Evolutionary conservation across 2,329 filamentous ascomycete species (phyloP).

Genomic region (Botryotinia globosa): DNA sequence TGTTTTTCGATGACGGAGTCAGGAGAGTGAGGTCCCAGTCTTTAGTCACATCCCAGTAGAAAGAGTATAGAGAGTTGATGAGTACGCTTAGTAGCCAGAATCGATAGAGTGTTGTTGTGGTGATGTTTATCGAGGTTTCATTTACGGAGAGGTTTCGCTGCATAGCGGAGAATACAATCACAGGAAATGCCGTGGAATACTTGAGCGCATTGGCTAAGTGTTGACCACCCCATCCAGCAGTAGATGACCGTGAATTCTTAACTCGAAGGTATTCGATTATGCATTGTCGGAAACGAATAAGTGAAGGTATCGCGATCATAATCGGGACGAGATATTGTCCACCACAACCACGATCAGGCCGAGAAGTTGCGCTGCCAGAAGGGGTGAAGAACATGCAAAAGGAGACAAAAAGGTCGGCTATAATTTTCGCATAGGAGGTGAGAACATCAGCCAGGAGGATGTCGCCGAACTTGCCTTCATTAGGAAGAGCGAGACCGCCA

Average conservation of each 20-base stretch:
- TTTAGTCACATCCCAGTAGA: conserved; percentile 96
- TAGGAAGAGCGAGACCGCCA: conserved; percentile 80
- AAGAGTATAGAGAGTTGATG: conserved; percentile 88
- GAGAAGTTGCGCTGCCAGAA: conserved; percentile 70
- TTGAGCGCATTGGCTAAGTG: conserved; percentile 93
- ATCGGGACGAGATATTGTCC: conserved; percentile 77
- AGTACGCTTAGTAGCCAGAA: conserved; percentile 71
- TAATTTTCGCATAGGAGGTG: conserved; percentile 90
- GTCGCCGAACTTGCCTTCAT: conserved; percentile 92
- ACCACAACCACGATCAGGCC: conserved; percentile 79
- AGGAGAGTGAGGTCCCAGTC: conserved; percentile 96
- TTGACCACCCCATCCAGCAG: conserved; percentile 71
- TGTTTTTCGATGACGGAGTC: conserved; percentile 41
- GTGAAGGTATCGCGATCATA: conserved; percentile 76
- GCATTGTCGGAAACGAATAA: conserved; percentile 89
- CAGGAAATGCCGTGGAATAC: conserved; percentile 90
- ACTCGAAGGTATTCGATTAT: conserved; percentile 82
- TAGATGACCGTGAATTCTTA: conserved; percentile 43
- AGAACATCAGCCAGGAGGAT: conserved; percentile 90
- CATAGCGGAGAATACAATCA: conserved; percentile 76
- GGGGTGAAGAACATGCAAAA: conserved; percentile 85
- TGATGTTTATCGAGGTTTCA: conserved; percentile 39
- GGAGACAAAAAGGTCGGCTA: conserved; percentile 84
- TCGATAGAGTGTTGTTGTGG: conserved; percentile 48
- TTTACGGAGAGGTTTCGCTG: conserved; percentile 58